A percentile compares a stretch with the other conserved stretches of the same genome.
These are phyloP conservation scores for Rhododendron molle DNA, from an alignment of 148 eudicot species.

Conservation along the genomic window DNA sequence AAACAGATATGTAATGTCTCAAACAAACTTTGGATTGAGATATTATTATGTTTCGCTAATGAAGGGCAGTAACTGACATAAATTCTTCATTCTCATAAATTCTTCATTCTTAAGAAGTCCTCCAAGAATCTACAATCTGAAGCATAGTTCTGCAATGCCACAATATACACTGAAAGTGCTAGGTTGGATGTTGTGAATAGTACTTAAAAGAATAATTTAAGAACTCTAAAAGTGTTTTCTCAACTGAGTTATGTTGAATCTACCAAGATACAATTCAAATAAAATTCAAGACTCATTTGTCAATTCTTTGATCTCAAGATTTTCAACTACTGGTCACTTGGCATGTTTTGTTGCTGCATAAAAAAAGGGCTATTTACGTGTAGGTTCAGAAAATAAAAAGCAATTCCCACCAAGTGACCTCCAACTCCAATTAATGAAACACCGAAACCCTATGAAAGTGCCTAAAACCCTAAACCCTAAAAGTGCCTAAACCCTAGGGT, in stretches of 20 bases:
- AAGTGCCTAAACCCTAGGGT: too few relatives aligned
- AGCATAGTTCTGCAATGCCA: neutral
- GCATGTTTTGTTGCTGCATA: neutral
- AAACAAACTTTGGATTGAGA: neutral
- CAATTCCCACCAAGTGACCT: too few relatives aligned
- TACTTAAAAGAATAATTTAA: neutral
- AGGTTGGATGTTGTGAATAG: neutral
- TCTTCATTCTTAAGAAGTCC: neutral
- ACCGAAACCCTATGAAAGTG: too few relatives aligned
- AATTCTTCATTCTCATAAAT: neutral
- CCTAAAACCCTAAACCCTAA: too few relatives aligned
- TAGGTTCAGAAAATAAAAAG: too few relatives aligned
- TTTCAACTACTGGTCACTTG: neutral
- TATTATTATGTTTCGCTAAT: neutral
- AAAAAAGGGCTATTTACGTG: too few relatives aligned
- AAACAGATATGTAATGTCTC: neutral
- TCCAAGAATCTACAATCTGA: neutral
- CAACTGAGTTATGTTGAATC: neutral
- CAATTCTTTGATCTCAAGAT: neutral
- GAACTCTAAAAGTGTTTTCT: neutral
- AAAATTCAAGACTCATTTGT: neutral
- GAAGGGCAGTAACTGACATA: neutral
- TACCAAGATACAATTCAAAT: neutral
- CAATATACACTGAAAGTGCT: neutral
- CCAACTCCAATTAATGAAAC: too few relatives aligned